Base-by-base conservation (phyloP, 2,329 filamentous ascomycete genomes). In the Boeremia lycopersici region DNA sequence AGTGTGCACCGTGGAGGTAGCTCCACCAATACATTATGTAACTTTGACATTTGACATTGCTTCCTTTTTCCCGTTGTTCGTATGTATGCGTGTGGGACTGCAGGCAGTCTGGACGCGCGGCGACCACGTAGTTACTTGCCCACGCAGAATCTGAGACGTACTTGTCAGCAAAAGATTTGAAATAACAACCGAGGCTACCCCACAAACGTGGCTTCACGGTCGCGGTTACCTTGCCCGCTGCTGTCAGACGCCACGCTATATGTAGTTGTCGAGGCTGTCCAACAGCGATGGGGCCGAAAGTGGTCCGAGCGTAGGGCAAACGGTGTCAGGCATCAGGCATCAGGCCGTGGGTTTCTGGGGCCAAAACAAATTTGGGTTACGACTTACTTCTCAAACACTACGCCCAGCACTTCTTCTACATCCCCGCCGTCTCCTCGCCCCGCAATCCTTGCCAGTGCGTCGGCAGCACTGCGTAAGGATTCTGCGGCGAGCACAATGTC, bases 311-410 rank as follows among this genome's bases (percentile, higher is more conserved):
- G 48, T 12, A 45, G 19, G 19, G 19, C 19, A 23, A 23, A 23
- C 19, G 19, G 19, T 23, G n/a, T n/a, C n/a, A 46, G n/a, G 41
- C 28, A 30, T 48, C n/a, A 31, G 41, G 40, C 28, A 2, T 4
- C 26, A 19, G 15, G 15, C 15, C 35, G 7, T 12, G 7, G 15
- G 28, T 15, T 8, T n/a, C 28, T 8, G 28, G 35, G 48, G 35
- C 42, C 25, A 25, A 30, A 53, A 28, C 23, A 19, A 11, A 17
- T 10, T 15, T 35, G 34, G 23, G 31, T 17, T 36, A 44, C 17
- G 34, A 84, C 85, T 81, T 78, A 96, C 90, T 96, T 98, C 75
- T 98, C 93, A 78, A 99, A 99, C 4, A 99, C 93, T 19, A 99
- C 93, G 0, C 95, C 95, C 39, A 99, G 78, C 7, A 99, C 91